Conservation (phyloP, 768 basidiomycete genomes). For the Podaxis sp. region DNA sequence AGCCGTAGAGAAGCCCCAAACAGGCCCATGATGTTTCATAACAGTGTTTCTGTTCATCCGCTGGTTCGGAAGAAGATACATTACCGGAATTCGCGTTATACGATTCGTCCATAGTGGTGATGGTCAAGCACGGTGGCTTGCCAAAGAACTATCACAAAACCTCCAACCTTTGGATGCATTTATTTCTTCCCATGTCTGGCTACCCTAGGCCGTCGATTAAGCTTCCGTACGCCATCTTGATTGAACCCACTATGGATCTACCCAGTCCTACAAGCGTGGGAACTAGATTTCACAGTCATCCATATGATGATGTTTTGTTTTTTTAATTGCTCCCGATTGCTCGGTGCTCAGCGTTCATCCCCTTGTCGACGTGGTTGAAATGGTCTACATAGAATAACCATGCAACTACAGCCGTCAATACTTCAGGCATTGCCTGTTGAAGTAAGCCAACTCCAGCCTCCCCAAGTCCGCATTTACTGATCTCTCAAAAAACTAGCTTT, state of each 20-base stretch:
- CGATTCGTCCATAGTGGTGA: too few species aligned
- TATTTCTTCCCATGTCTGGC: too few species aligned
- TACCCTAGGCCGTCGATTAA: too few species aligned
- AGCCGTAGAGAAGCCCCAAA: too few species aligned
- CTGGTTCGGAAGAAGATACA: too few species aligned
- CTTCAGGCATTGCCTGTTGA: constrained; percentile 16
- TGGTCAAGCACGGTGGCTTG: too few species aligned
- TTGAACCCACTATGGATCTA: not conserved
- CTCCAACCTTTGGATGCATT: too few species aligned
- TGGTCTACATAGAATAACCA: constrained; percentile 10
- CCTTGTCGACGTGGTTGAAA: not conserved
- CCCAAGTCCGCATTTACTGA: constrained; percentile 12
- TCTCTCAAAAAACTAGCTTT: constrained; percentile 37
- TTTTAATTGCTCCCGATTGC: not conserved
- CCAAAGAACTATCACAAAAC: too few species aligned
- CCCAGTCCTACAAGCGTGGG: not conserved
- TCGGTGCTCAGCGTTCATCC: not conserved
- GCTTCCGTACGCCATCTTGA: too few species aligned
- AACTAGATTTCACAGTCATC: not conserved
- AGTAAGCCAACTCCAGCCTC: not conserved
- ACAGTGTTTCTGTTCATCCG: too few species aligned
- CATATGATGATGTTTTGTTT: not conserved
- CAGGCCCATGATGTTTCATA: too few species aligned
- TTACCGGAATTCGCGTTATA: too few species aligned
- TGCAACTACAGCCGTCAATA: not conserved